phyloP scores from a whole-genome alignment of 805 yeast genomes.

The Torulaspora indica region DNA sequence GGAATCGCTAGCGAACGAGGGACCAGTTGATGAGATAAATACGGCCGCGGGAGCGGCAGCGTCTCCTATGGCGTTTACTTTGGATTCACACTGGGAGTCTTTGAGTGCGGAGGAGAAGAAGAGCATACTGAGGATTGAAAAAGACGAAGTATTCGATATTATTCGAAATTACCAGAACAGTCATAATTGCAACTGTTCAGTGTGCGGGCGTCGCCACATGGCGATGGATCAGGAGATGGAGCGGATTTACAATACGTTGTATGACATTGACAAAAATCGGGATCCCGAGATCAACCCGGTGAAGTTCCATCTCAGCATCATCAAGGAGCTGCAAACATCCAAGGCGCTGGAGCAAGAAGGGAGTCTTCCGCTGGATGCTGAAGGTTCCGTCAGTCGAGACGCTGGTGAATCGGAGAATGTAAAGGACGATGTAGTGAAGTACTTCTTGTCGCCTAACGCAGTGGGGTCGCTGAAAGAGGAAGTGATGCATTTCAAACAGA shows the following conservation, averaged over 20 bases:
- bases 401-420: constrained; percentile 17
- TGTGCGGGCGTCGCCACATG: constrained; percentile 69
- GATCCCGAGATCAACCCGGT: constrained; percentile 34
- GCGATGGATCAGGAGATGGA: constrained; percentile 75
- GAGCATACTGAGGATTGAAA: constrained; percentile 59
- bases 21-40: neutral
- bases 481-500: constrained; percentile 33
- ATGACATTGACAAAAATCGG: constrained; percentile 44
- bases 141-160: constrained; percentile 59
- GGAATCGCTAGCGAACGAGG: constrained; percentile 38
- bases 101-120: constrained; percentile 57
- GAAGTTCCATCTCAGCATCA: constrained; percentile 33
- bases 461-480: constrained; percentile 32
- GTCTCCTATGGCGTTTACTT: constrained; percentile 23
- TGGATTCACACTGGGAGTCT: constrained; percentile 55
- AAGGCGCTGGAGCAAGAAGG: constrained; percentile 15
- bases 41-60: constrained; percentile 7
- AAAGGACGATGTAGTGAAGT: constrained; percentile 24
- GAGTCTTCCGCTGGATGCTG: neutral
- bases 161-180: constrained; percentile 55
- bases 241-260: constrained; percentile 63
- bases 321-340: constrained; percentile 33
- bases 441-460: constrained; percentile 25
- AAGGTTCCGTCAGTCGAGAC: neutral
- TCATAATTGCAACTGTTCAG: constrained; percentile 59